These are phyloP conservation scores for Phlyctochytrium bullatum DNA, from an alignment of 192 early-diverging fungal genomes.

Conservation along the genomic window DNA sequence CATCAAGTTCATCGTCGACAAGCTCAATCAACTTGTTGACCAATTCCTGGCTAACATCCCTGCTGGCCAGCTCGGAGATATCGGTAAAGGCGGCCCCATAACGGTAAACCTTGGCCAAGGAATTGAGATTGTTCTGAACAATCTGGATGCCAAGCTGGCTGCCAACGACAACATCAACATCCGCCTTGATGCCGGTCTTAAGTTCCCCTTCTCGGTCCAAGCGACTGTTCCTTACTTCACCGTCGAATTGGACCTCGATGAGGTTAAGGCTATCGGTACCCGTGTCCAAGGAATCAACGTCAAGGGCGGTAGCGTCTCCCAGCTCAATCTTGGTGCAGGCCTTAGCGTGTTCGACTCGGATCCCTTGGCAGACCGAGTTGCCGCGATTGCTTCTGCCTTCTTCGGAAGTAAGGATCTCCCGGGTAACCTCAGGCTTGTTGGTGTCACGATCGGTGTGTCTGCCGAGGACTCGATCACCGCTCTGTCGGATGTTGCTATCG, in stretches of 20 bases:
- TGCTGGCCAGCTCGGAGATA: conserved; percentile 3
- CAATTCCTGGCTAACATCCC: not conserved
- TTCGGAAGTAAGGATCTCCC: conserved; percentile 15
- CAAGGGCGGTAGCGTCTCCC: conserved; percentile 5
- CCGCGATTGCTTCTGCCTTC: conserved; percentile 12
- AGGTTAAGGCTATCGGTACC: conserved; percentile 4
- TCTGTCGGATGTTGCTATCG: conserved; percentile 9
- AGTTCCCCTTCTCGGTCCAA: conserved; percentile 10
- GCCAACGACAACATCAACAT: conserved; percentile 7
- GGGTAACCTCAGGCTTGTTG: conserved; percentile 15
- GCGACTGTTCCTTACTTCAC: conserved; percentile 19
- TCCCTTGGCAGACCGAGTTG: conserved; percentile 13
- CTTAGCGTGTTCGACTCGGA: conserved; percentile 13
- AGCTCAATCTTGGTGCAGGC: conserved; percentile 5
- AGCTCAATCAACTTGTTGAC: not conserved
- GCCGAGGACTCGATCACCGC: conserved; percentile 14
- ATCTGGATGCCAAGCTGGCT: not conserved
- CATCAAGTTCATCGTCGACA: too few relatives aligned
- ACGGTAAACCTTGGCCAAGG: not conserved
- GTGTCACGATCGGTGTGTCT: conserved; percentile 14
- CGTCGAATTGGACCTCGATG: conserved; percentile 13
- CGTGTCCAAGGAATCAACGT: conserved; percentile 15
- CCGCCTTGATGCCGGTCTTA: conserved; percentile 7
- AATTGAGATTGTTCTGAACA: not conserved
- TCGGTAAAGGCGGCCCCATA: not conserved